phyloP scores from a whole-genome alignment of 495 filamentous ascomycete genomes.

The Cercophora scortea region DNA sequence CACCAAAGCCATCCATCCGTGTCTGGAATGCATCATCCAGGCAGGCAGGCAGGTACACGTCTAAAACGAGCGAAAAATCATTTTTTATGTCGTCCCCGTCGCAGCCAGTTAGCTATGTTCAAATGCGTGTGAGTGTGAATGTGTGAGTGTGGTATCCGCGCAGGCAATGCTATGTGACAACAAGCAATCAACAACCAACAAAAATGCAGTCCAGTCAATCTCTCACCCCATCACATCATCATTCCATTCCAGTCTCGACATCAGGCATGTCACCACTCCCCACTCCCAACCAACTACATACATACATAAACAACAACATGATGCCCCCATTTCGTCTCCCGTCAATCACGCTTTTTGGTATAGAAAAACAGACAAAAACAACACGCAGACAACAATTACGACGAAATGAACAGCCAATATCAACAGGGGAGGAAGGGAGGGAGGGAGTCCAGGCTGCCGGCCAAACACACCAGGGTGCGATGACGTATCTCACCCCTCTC shows the following conservation, averaged over 20 bases:
- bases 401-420: background rate
- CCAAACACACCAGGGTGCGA: too few relatives aligned
- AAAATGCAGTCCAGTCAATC: background rate
- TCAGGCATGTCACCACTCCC: too few relatives aligned
- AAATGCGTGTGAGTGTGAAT: background rate
- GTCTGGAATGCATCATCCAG: background rate
- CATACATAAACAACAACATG: background rate
- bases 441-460: background rate
- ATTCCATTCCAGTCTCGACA: conserved; percentile 1
- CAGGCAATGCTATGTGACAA: background rate
- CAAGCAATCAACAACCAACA: background rate
- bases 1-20: background rate
- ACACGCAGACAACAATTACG: background rate
- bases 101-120: background rate
- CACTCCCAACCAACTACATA: background rate
- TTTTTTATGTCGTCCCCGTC: background rate
- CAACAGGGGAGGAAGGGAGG: background rate
- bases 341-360: background rate
- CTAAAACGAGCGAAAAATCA: background rate
- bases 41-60: background rate
- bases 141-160: background rate
- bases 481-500: too few relatives aligned
- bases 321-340: background rate
- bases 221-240: background rate
- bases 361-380: background rate